phyloP scores from a whole-genome alignment of 305 asterid genomes.

The Solanum hybrid region DNA sequence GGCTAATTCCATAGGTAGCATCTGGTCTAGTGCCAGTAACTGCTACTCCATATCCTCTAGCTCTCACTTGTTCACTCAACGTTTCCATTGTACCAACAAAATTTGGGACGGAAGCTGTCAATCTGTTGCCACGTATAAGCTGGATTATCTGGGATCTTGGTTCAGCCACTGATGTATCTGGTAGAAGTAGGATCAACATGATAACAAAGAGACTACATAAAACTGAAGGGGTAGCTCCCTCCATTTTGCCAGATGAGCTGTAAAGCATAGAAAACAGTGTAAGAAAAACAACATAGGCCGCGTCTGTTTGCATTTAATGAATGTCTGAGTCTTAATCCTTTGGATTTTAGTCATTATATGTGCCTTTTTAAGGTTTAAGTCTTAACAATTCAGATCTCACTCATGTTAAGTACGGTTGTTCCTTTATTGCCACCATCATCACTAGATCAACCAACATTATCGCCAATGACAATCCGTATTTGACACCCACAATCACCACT shows the following conservation, averaged over 20 bases:
- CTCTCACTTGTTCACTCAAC: neutral
- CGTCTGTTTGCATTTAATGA: neutral
- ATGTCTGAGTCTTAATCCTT: neutral
- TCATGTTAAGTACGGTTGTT: neutral
- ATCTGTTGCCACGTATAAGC: neutral
- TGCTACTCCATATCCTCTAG: conserved; percentile 9
- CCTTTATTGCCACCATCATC: neutral
- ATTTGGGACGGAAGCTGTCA: neutral
- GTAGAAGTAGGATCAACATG: neutral
- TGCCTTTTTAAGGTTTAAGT: neutral
- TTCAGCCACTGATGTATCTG: conserved; percentile 3
- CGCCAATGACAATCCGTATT: neutral
- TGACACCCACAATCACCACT: neutral
- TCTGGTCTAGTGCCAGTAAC: conserved; percentile 9
- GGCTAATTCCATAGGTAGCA: conserved; percentile 15
- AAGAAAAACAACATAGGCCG: neutral
- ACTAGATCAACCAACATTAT: neutral
- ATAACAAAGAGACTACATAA: neutral
- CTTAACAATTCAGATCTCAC: neutral
- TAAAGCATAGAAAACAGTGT: neutral
- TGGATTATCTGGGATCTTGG: conserved; percentile 5
- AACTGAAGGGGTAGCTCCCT: neutral
- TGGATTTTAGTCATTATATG: neutral
- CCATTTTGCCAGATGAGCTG: neutral
- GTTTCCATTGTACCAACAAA: conserved; percentile 4